phyloP scores from a whole-genome alignment of 2,329 filamentous ascomycete genomes.

The Ceratocystis cacaofunesta region DNA sequence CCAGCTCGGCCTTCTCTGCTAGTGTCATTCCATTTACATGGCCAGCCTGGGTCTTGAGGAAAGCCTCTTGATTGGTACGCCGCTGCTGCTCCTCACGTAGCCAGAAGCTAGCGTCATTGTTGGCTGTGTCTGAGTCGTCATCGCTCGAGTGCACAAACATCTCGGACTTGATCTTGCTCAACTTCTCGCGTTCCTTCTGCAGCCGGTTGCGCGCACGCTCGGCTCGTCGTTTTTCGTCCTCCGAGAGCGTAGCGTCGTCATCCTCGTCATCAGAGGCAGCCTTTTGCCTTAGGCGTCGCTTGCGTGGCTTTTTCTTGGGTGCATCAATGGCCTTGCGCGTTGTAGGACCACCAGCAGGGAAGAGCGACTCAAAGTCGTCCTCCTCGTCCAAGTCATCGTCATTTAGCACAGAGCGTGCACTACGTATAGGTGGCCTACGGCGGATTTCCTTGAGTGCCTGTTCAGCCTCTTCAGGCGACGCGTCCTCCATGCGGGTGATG shows the following conservation, averaged over 20 bases:
- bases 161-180: slow-evolving; percentile 67
- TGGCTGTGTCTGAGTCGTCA: slow-evolving; percentile 72
- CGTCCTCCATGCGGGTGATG: slow-evolving; percentile 62
- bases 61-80: slow-evolving; percentile 16
- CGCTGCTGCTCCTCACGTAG: slow-evolving; percentile 47
- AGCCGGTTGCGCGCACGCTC: slow-evolving; percentile 47
- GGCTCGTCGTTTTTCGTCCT: slow-evolving; percentile 39
- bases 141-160: slow-evolving; percentile 71
- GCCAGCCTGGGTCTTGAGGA: slow-evolving; percentile 4
- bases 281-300: slow-evolving; percentile 31
- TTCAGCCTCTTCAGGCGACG: slow-evolving; percentile 63
- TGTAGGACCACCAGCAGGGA: slow-evolving; percentile 54
- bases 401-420: slow-evolving; percentile 41
- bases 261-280: slow-evolving; percentile 24
- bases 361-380: slow-evolving; percentile 42
- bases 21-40: neutral
- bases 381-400: slow-evolving; percentile 40
- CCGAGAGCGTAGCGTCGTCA: slow-evolving; percentile 29
- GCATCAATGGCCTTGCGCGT: slow-evolving; percentile 37
- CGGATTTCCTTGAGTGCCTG: slow-evolving; percentile 52
- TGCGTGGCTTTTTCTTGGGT: slow-evolving; percentile 32
- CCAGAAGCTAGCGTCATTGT: slow-evolving; percentile 58
- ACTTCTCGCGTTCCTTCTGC: slow-evolving; percentile 60
- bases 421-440: slow-evolving; percentile 21
- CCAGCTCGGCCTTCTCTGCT: neutral